Evolutionary conservation across 2,329 filamentous ascomycete genomes (phyloP).

Genomic region (Colletotrichum theobromicola): DNA sequence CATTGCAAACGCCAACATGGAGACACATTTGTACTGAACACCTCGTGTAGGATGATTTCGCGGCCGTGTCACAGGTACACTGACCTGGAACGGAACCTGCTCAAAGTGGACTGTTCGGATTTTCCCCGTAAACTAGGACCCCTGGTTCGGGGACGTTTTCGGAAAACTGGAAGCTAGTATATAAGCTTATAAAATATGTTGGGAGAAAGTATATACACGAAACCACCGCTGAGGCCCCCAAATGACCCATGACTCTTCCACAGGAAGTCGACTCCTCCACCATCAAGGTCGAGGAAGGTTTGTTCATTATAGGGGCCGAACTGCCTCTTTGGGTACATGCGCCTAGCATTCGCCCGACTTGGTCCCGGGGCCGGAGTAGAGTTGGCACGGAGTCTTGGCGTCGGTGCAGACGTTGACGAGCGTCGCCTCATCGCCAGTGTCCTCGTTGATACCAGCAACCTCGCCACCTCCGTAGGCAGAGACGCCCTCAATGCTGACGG

Average conservation of each 20-base stretch:
- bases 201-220: slow-evolving; percentile 8
- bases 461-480: slow-evolving; percentile 42
- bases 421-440: slow-evolving; percentile 38
- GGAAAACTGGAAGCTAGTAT: background rate
- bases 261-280: background rate
- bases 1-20: background rate
- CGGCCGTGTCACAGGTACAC: background rate
- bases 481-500: slow-evolving; percentile 46
- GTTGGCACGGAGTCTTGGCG: slow-evolving; percentile 26
- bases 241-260: too few relatives aligned
- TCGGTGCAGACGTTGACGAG: slow-evolving; percentile 31
- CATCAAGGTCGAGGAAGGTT: background rate
- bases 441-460: slow-evolving; percentile 46
- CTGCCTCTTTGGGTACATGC: background rate
- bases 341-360: slow-evolving; percentile 18
- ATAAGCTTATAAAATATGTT: background rate
- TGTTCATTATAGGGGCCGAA: background rate
- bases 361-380: slow-evolving; percentile 35
- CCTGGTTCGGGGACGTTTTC: background rate
- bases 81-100: background rate
- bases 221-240: background rate
- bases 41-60: background rate
- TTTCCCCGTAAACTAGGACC: background rate
- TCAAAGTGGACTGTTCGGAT: background rate
- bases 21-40: background rate